Base-by-base conservation (phyloP, 2,329 filamentous ascomycete genomes). In the Seiridium unicorne region DNA sequence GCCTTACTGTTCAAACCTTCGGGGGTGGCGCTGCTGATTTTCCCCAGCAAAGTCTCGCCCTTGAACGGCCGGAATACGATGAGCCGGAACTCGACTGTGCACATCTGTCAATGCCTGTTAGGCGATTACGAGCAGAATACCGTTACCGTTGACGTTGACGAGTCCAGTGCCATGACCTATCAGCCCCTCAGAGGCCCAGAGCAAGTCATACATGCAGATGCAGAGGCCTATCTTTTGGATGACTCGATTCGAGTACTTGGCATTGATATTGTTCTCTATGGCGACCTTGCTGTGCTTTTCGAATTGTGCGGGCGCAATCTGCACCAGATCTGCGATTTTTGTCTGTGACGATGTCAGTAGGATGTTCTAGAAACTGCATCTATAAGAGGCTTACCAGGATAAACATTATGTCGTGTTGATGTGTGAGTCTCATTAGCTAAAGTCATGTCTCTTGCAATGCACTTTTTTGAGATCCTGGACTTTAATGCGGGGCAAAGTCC, bases 21-120 rank as follows among this genome's bases (percentile, higher is more conserved):
- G 6, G 87, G 82, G 1, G 84, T 89, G 42, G 89, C 88, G 65
- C 87, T 88, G 64, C 89, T 89, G 74, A 99, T 97, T 65, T 88
- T 89, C 13, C 91, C 95, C 49, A 91, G 82, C 69, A 99, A 84
- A 61, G 97, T 92, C 73, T 99, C 95, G 53, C 92, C 92, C 72
- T 96, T 96, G 80, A 97, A 98, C 0, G 95, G 95, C 32, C 95
- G 88, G 74, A 98, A 99, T 36, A 99, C 93, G 18, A 97, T 83
- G 71, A 99, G 82, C 31, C 93, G 90, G 70, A 98, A 99, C 73
- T 96, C 93, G 55, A 96, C 94, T 95, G 64, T 61, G 34, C 11
- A 51, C 9, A 35, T 46, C 51, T 9, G 54, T 18, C 26, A 47
- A 13, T 11, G 31, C 38, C 11, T 9, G 18, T 7, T 35, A n/a